These are phyloP conservation scores for Meyerozyma sp. DNA, from an alignment of 1,139 yeast species.

Conservation along the genomic window DNA sequence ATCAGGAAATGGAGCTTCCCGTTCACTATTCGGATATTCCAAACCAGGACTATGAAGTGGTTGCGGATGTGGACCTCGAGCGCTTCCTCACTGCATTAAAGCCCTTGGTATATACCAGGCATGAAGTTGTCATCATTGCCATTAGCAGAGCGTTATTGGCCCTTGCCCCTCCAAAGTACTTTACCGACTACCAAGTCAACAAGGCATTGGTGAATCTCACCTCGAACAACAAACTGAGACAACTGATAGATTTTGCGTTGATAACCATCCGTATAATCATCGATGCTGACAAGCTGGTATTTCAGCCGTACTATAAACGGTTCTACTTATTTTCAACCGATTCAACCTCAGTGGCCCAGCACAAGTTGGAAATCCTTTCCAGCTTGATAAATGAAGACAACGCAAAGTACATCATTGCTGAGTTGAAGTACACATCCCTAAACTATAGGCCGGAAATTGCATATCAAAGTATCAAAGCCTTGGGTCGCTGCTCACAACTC, in stretches of 20 bases:
- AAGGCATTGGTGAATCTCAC: constrained; percentile 42
- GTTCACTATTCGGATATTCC: constrained; percentile 28
- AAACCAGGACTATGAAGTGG: constrained; percentile 29
- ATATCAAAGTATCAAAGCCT: constrained; percentile 52
- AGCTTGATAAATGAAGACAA: constrained; percentile 49
- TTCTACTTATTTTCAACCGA: constrained; percentile 65
- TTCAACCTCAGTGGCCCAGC: constrained; percentile 33
- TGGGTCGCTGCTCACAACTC: constrained; percentile 47
- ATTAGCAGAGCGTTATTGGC: constrained; percentile 50
- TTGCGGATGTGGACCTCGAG: constrained; percentile 51
- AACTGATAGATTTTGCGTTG: constrained; percentile 32
- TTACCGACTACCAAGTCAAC: constrained; percentile 45
- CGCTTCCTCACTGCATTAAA: constrained; percentile 45
- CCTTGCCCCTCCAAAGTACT: constrained; percentile 48
- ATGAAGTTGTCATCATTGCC: constrained; percentile 62
- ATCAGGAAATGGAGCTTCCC: constrained; percentile 33
- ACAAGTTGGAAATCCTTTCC: constrained; percentile 64
- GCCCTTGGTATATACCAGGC: constrained; percentile 42
- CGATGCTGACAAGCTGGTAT: constrained; percentile 34
- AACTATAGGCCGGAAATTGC: constrained; percentile 36
- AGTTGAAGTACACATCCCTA: constrained; percentile 63
- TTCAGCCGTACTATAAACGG: constrained; percentile 40
- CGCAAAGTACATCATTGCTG: constrained; percentile 51
- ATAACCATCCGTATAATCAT: constrained; percentile 37
- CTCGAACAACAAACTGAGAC: constrained; percentile 20